A percentile compares a stretch with the other conserved stretches of the same genome.
phyloP scores from a whole-genome alignment of 768 basidiomycete species.

The Termitomyces titanicus region DNA sequence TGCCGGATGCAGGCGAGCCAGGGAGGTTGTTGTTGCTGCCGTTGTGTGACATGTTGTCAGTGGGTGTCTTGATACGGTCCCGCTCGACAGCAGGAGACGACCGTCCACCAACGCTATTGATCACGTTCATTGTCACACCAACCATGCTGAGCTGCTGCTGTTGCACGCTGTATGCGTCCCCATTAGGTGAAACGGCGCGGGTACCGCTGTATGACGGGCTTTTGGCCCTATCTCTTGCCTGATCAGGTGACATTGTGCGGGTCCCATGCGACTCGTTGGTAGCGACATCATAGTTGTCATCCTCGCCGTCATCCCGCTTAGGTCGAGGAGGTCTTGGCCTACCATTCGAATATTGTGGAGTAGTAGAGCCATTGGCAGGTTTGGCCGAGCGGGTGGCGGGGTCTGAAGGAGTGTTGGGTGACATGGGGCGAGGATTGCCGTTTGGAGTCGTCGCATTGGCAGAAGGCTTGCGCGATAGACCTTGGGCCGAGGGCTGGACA shows the following conservation, averaged over 20 bases:
- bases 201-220: conserved; percentile 51
- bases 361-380: conserved; percentile 39
- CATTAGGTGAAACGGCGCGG: conserved; percentile 60
- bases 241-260: conserved; percentile 53
- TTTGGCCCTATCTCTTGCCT: conserved; percentile 40
- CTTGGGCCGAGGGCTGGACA: conserved; percentile 10
- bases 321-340: conserved; percentile 57
- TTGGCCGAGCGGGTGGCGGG: conserved; percentile 49
- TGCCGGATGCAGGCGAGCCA: conserved; percentile 42
- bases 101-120: conserved; percentile 41
- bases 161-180: conserved; percentile 21
- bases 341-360: conserved; percentile 35
- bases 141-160: conserved; percentile 49
- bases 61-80: conserved; percentile 43
- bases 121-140: conserved; percentile 43
- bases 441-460: conserved; percentile 25
- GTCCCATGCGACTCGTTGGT: conserved; percentile 32
- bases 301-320: conserved; percentile 45
- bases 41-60: conserved; percentile 34
- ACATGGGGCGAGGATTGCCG: conserved; percentile 54
- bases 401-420: conserved; percentile 53
- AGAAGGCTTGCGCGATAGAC: conserved; percentile 45
- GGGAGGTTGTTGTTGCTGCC: conserved; percentile 26
- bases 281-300: conserved; percentile 52
- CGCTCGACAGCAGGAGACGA: conserved; percentile 47